Evolutionary conservation across 2,329 filamentous ascomycete species (phyloP).

Genomic region (Orbilia quercus): DNA sequence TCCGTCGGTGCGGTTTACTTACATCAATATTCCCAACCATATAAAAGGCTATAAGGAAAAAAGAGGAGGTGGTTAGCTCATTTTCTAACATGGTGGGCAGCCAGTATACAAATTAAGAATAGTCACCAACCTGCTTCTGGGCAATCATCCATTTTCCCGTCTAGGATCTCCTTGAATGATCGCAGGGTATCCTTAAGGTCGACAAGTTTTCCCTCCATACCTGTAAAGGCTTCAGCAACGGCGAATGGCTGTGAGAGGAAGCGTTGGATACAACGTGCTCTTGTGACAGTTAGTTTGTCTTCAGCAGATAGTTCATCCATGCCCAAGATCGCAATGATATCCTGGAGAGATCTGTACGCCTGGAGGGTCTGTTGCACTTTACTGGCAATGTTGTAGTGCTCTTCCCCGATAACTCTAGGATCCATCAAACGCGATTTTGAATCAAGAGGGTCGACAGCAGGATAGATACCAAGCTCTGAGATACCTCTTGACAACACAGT

Average conservation of each 20-base stretch:
- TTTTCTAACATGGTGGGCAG: not conserved
- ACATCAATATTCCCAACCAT: constrained; percentile 94
- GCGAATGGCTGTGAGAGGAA: constrained; percentile 99
- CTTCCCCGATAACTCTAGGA: constrained; percentile 96
- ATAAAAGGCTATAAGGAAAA: constrained; percentile 72
- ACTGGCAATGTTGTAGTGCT: constrained; percentile 95
- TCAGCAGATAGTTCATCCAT: constrained; percentile 99
- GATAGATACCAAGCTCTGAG: constrained; percentile 99
- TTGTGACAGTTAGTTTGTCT: constrained; percentile 99
- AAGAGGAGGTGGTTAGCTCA: constrained; percentile 8
- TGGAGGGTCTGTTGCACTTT: constrained; percentile 99
- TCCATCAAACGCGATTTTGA: constrained; percentile 99
- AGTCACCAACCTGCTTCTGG: constrained; percentile 77
- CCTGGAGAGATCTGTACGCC: constrained; percentile 99
- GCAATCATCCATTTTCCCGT: constrained; percentile 93
- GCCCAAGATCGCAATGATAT: constrained; percentile 99
- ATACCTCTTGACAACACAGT: constrained; percentile 99
- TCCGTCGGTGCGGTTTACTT: constrained; percentile 5
- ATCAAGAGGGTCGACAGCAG: constrained; percentile 98
- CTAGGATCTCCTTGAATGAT: constrained; percentile 97
- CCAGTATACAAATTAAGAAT: not conserved
- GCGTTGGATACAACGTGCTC: constrained; percentile 99
- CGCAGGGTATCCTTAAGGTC: constrained; percentile 98
- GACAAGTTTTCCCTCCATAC: constrained; percentile 96
- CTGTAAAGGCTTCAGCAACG: constrained; percentile 76